These are phyloP conservation scores for Puya raimondii DNA, from an alignment of 176 grass and related monocot genomes.

Conservation along the genomic window DNA sequence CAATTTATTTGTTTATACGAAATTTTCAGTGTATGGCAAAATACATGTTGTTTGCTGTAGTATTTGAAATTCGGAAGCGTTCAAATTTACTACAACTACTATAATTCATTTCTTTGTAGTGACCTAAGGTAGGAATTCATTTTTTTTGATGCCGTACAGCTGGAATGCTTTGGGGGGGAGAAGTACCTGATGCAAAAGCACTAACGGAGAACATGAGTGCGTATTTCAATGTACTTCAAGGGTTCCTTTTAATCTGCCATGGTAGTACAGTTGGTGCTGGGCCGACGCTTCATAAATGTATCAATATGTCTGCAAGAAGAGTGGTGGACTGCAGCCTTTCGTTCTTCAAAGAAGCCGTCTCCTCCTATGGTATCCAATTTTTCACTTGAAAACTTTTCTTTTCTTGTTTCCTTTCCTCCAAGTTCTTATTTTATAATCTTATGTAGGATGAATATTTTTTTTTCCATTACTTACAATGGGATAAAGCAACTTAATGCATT, in stretches of 20 bases:
- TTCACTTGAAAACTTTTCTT: neutral
- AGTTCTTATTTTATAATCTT: neutral
- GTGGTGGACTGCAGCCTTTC: slow-evolving; percentile 67
- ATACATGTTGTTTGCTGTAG: neutral
- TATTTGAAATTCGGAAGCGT: neutral
- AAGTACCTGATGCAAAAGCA: slow-evolving; percentile 49
- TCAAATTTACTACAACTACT: neutral
- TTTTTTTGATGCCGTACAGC: slow-evolving; percentile 27
- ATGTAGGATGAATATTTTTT: neutral
- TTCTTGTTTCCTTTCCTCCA: neutral
- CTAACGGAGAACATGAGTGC: slow-evolving; percentile 67
- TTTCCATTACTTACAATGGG: neutral
- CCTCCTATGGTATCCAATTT: slow-evolving; percentile 43
- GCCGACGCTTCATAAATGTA: slow-evolving; percentile 66
- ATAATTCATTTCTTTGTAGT: neutral
- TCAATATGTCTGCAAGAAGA: slow-evolving; percentile 43
- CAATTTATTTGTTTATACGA: neutral
- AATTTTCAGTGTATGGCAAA: too few species aligned
- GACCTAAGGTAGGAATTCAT: neutral
- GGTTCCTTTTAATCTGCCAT: slow-evolving; percentile 81
- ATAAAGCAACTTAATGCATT: neutral
- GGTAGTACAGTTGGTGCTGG: slow-evolving; percentile 65
- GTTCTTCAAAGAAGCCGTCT: slow-evolving; percentile 71
- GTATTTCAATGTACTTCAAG: slow-evolving; percentile 76
- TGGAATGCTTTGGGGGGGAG: slow-evolving; percentile 88